phyloP scores from a whole-genome alignment of 2,329 filamentous ascomycete genomes.

The Fusarium fracticaudum region DNA sequence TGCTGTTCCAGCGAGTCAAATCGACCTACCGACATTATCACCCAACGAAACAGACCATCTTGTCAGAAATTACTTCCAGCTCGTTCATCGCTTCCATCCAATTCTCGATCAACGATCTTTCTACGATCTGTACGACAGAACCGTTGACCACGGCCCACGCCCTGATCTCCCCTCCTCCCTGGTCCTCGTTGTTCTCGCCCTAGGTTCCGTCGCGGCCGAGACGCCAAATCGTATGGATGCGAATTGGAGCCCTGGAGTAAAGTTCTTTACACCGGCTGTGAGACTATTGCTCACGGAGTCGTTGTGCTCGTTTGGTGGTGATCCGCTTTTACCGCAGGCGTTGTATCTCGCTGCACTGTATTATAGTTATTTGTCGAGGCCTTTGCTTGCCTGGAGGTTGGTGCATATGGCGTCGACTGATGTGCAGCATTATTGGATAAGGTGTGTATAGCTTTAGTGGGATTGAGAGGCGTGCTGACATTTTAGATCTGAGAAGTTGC shows the following conservation, averaged over 20 bases:
- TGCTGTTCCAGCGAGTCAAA: conserved; percentile 15
- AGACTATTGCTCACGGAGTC: conserved; percentile 22
- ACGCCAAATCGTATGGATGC: conserved; percentile 18
- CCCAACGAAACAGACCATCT: conserved; percentile 21
- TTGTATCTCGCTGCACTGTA: conserved; percentile 32
- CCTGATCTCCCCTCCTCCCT: conserved; percentile 24
- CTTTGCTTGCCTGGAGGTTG: conserved; percentile 30
- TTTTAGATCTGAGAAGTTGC: conserved; percentile 15
- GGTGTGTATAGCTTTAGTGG: neutral
- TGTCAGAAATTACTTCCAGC: conserved; percentile 18
- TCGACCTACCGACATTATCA: conserved; percentile 6
- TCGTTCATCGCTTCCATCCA: conserved; percentile 30
- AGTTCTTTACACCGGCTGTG: conserved; percentile 26
- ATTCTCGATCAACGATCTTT: conserved; percentile 26
- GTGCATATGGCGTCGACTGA: conserved; percentile 36
- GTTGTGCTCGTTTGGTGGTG: conserved; percentile 26
- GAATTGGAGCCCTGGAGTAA: conserved; percentile 17
- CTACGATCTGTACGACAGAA: conserved; percentile 3
- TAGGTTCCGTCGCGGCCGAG: conserved; percentile 21
- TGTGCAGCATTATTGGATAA: conserved; percentile 36
- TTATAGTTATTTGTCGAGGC: conserved; percentile 34
- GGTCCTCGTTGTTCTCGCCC: conserved; percentile 16
- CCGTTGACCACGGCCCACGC: neutral
- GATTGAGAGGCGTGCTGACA: accelerated
- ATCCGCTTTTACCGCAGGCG: conserved; percentile 28